phyloP scores from a whole-genome alignment of 352 stramenopile genomes.

The Phytophthora pistaciae region DNA sequence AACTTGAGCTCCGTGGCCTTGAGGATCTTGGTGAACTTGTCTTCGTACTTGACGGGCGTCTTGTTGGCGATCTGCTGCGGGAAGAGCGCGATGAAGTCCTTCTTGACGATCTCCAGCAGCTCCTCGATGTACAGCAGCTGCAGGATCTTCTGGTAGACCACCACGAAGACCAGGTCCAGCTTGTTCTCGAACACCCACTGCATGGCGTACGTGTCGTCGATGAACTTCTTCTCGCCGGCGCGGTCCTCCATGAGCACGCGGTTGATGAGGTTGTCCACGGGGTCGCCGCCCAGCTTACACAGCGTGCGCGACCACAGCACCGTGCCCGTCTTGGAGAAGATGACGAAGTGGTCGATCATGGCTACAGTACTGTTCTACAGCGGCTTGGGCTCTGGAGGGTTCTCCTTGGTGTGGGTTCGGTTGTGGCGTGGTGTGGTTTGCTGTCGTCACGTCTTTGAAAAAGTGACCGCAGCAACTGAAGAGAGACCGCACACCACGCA shows the following conservation, averaged over 20 bases:
- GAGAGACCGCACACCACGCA: conserved; percentile 19
- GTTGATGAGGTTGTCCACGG: conserved; percentile 90
- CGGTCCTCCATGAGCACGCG: conserved; percentile 93
- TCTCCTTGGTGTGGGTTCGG: conserved; percentile 6
- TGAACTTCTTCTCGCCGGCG: conserved; percentile 86
- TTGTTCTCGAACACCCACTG: conserved; percentile 95
- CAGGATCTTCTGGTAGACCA: conserved; percentile 93
- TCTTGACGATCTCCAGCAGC: conserved; percentile 90
- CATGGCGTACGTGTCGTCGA: conserved; percentile 88
- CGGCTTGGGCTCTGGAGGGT: neutral
- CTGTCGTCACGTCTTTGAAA: conserved; percentile 25
- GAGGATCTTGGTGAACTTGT: conserved; percentile 85
- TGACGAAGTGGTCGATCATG: conserved; percentile 95
- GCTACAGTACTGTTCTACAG: conserved; percentile 1
- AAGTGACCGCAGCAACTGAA: neutral
- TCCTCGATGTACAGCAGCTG: conserved; percentile 93
- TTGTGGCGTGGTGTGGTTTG: conserved; percentile 4
- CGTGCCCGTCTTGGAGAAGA: conserved; percentile 92
- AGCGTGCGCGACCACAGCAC: conserved; percentile 92
- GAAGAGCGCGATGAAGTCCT: conserved; percentile 82
- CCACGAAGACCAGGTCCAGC: conserved; percentile 92
- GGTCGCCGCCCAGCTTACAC: conserved; percentile 87
- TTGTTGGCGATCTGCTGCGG: conserved; percentile 79
- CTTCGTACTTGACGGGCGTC: conserved; percentile 80
- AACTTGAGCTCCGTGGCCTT: conserved; percentile 79